Conservation (phyloP, 1,139 yeast species). For the Taphrina deformans region DNA sequence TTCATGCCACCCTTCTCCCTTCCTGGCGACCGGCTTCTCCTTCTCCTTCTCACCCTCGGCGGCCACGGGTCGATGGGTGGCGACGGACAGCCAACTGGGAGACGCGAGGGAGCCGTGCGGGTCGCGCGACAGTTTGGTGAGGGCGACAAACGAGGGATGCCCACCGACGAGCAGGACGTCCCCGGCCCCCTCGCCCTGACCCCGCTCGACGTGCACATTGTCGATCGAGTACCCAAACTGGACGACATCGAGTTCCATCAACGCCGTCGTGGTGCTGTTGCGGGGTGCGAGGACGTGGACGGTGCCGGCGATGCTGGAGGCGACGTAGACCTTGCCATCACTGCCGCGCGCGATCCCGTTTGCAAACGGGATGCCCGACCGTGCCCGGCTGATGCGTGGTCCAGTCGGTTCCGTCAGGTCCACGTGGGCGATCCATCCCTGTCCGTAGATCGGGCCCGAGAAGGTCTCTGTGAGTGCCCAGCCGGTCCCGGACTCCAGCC, state of each 20-base stretch:
- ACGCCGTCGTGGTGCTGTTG: conserved; percentile 7
- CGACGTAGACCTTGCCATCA: not conserved
- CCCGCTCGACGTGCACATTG: conserved; percentile 1
- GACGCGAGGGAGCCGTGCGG: conserved; percentile 12
- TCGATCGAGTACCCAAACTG: conserved; percentile 19
- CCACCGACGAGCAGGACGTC: conserved; percentile 24
- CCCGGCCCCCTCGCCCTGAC: not conserved
- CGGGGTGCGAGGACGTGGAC: conserved; percentile 12
- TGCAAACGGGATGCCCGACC: conserved; percentile 4
- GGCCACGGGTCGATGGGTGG: not conserved
- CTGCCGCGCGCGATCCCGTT: conserved; percentile 18
- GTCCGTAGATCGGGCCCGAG: conserved; percentile 5
- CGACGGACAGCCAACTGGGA: conserved; percentile 22
- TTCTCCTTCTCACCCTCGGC: not conserved
- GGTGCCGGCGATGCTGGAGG: conserved; percentile 11
- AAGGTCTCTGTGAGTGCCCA: conserved; percentile 12
- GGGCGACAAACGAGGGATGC: conserved; percentile 1
- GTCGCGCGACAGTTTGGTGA: not conserved
- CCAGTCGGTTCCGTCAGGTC: not conserved
- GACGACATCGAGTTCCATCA: not conserved
- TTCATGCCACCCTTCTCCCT: conserved; percentile 11
- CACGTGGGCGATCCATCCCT: conserved; percentile 19
- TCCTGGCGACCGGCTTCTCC: not conserved
- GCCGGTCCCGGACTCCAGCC: not conserved
- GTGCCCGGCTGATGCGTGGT: not conserved